phyloP scores from a whole-genome alignment of 176 grass and related monocot genomes.

The Rhynchospora tenuis region DNA sequence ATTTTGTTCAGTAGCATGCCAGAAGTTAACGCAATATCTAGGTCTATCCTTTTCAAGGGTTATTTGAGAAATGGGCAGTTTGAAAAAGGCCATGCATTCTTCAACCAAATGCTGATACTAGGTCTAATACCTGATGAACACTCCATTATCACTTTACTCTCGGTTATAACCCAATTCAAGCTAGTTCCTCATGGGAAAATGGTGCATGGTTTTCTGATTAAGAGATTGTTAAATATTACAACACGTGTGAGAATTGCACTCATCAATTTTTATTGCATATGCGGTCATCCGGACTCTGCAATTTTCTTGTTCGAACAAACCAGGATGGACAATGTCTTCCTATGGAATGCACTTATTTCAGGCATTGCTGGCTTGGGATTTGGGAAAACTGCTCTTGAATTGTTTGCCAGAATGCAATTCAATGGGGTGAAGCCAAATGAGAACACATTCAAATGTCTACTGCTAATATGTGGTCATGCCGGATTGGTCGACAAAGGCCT shows the following conservation, averaged over 20 bases:
- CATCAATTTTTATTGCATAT: conserved; percentile 40
- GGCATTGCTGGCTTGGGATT: conserved; percentile 21
- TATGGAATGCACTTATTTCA: conserved; percentile 38
- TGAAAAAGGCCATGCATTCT: conserved; percentile 23
- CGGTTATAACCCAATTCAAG: conserved; percentile 21
- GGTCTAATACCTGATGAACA: conserved; percentile 29
- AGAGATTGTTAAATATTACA: conserved; percentile 29
- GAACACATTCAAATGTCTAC: conserved; percentile 30
- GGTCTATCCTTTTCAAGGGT: conserved; percentile 36
- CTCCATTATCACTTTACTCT: conserved; percentile 30
- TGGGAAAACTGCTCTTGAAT: conserved; percentile 15
- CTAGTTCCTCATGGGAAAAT: conserved; percentile 27
- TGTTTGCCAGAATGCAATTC: conserved; percentile 30
- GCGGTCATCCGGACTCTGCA: conserved; percentile 2
- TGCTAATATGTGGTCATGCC: conserved; percentile 30
- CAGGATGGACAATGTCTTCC: conserved; percentile 27
- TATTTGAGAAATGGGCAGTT: conserved; percentile 31
- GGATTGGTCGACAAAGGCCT: conserved; percentile 34
- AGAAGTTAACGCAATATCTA: conserved; percentile 10
- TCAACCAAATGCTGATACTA: conserved; percentile 27
- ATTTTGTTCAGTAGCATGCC: conserved; percentile 29
- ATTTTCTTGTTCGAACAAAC: conserved; percentile 24
- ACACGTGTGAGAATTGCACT: conserved; percentile 15
- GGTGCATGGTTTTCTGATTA: conserved; percentile 30
- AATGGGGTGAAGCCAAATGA: conserved; percentile 30